These are phyloP conservation scores for Suillus subalutaceus DNA, from an alignment of 768 basidiomycete genomes.

Conservation along the genomic window DNA sequence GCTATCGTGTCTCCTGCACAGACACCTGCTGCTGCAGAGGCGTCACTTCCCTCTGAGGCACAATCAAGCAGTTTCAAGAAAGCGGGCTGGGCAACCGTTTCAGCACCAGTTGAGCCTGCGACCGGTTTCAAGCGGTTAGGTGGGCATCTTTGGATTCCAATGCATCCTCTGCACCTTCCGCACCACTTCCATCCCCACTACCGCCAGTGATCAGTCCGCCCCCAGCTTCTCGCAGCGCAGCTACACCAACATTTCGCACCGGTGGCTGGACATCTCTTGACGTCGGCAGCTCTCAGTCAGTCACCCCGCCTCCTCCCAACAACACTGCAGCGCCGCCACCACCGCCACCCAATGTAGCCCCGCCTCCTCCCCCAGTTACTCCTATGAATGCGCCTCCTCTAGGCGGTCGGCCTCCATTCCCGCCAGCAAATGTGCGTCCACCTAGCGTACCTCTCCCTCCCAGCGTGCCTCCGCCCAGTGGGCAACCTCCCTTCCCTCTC, in stretches of 20 bases:
- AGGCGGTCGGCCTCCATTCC: constrained; percentile 1
- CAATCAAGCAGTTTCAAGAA: constrained; percentile 41
- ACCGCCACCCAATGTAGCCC: constrained; percentile 20
- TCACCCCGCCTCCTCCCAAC: constrained; percentile 21
- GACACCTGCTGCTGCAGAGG: constrained; percentile 23
- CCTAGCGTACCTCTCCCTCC: constrained; percentile 10
- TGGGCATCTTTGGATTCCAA: constrained; percentile 19
- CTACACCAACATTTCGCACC: constrained; percentile 53
- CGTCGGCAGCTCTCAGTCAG: constrained; percentile 39
- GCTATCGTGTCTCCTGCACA: constrained; percentile 24
- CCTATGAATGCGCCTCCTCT: constrained; percentile 22
- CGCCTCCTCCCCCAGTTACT: constrained; percentile 23
- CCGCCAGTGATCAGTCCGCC: constrained; percentile 12
- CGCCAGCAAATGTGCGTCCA: constrained; percentile 3
- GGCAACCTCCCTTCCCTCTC: constrained; percentile 10
- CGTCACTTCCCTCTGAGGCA: constrained; percentile 18
- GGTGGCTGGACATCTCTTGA: constrained; percentile 74
- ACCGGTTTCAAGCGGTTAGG: constrained; percentile 17
- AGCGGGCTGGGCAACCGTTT: constrained; percentile 52
- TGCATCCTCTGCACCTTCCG: constrained; percentile 28
- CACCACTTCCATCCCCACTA: constrained; percentile 19
- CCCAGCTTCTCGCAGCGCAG: constrained; percentile 21
- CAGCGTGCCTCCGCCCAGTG: constrained; percentile 15
- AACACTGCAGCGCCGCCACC: constrained; percentile 17
- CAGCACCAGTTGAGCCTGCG: constrained; percentile 17